Percentiles rank a stretch among this genome's conserved stretches.
Conservation (phyloP, 768 basidiomycete genomes). For the Suillus luteus region DNA sequence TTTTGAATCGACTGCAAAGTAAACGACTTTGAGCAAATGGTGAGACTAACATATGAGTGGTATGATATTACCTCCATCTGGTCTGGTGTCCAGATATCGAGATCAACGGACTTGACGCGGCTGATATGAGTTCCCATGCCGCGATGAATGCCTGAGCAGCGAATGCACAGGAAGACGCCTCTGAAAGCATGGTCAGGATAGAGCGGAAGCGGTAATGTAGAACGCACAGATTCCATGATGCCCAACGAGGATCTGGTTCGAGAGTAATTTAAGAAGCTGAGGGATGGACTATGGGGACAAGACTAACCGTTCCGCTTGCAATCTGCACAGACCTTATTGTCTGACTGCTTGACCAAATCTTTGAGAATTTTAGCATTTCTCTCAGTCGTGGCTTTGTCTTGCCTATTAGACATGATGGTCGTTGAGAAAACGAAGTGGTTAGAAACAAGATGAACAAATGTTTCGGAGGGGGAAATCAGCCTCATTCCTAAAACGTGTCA, state of each 20-base stretch:
- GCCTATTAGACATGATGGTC: slow-evolving; percentile 42
- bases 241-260: slow-evolving; percentile 89
- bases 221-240: slow-evolving; percentile 91
- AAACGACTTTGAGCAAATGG: slow-evolving; percentile 9
- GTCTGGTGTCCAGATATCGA: slow-evolving; percentile 96
- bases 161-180: slow-evolving; percentile 93
- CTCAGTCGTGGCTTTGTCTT: slow-evolving; percentile 88
- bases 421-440: slow-evolving; percentile 7
- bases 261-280: slow-evolving; percentile 1
- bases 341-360: slow-evolving; percentile 84
- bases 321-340: slow-evolving; percentile 95
- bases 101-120: slow-evolving; percentile 95
- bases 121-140: slow-evolving; percentile 99
- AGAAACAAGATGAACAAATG: slow-evolving; percentile 6
- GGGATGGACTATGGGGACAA: slow-evolving; percentile 4
- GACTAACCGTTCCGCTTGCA: slow-evolving; percentile 92
- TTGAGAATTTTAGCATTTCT: slow-evolving; percentile 74
- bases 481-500: slow-evolving; percentile 12
- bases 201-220: not conserved
- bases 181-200: slow-evolving; percentile 38
- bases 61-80: slow-evolving; percentile 80
- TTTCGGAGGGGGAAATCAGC: slow-evolving; percentile 11
- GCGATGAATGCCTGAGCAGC: slow-evolving; percentile 96
- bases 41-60: not conserved
- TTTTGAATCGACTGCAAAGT: slow-evolving; percentile 70